Evolutionary conservation across 306 rosid species (phyloP), one percentile per base, ranked within the genome.

Genomic region (Mimosa bimucronata): DNA sequence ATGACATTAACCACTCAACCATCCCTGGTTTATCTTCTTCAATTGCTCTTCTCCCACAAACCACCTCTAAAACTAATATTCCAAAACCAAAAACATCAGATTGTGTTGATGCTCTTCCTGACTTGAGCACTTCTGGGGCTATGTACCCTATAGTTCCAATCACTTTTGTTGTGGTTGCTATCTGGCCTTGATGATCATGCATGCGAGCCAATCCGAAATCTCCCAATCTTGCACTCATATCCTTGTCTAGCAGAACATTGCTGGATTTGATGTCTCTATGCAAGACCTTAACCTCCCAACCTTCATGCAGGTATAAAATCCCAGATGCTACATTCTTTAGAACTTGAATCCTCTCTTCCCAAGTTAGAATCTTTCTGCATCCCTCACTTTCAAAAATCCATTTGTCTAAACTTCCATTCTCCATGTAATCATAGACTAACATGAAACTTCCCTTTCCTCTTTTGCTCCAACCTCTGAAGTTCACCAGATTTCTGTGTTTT

Each of bases 401-500:
- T 57, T 77, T 83, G 53, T 89, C 91, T 58, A 87, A 50, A 31
- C 87, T 87, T 25, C 92, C 90, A 73, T 88, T 85, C 77, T 65
- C 84, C 91, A 88, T 88, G 67, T 78, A 90, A 60, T 90, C 91
- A 62, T 85, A 90, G 64, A 86, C 83, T 78, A 88, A 50, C 21
- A 90, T 83, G 38, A 90, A 70, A 75, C 66, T 83, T 74, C 84
- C 78, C 7, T 29, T 86, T 66, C 84, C 87, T 50, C 73, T 88
- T 58, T 86, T 90, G 44, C 91, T 88, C 91, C 94, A 90, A 7
- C 91, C 91, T 77, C 83, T 81, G 25, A 88, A 53, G 16, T 85
- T 79, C 1, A 90, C 91, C 38, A 88, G 72, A 55, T 90, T 88
- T 78, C 89, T 81, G 23, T 90, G 91, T 78, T 85, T 81, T 71